Evolutionary conservation across 2,329 filamentous ascomycete genomes (phyloP), one percentile per base, ranked within the genome.

Genomic region (Chaetoscypha palmicola): DNA sequence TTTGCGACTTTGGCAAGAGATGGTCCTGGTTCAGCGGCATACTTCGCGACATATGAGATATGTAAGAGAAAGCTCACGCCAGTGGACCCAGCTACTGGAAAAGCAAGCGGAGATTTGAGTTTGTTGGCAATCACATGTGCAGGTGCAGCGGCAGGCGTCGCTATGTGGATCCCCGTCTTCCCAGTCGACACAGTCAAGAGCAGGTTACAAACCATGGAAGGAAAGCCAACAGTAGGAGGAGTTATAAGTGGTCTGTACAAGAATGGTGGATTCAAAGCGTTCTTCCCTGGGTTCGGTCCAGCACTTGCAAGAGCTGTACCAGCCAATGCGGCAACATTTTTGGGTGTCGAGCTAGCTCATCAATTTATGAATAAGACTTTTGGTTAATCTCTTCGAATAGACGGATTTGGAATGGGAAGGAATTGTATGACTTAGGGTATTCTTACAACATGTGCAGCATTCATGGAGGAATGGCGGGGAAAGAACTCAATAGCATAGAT

Each of bases 151-250:
- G 92, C 92, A 0, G 92, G 92, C 61, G 79, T 98, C 20, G 92
- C 92, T 51, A 98, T 98, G 92, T 98, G 92, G 92, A 92, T 96
- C 55, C 90, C 92, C 42, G 90, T 98, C 32, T 98, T 98, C 77
- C 92, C 92, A 17, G 77, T 98, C 52, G 92, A 98, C 62, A 98
- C 92, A 0, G 82, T 98, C 69, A 98, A 98, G 78, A 90, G 83
- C 52, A 75, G 90, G 28, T 69, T 98, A 63, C 92, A 98, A 74
- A 94, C 87, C 33, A 88, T 88, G 32, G 86, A 92, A 60, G 89
- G 88, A 38, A 83, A 83, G 55, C 82, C 89, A 38, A 87, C 84
- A 0, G 79, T 98, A 40, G 76, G 81, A 12, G 81, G 85, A 5
- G 87, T 92, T 23, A 77, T 98, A 40, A 75, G 77, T 52, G 79